phyloP scores from a whole-genome alignment of 306 rosid species.

The Oxytropis ochrocephala region DNA sequence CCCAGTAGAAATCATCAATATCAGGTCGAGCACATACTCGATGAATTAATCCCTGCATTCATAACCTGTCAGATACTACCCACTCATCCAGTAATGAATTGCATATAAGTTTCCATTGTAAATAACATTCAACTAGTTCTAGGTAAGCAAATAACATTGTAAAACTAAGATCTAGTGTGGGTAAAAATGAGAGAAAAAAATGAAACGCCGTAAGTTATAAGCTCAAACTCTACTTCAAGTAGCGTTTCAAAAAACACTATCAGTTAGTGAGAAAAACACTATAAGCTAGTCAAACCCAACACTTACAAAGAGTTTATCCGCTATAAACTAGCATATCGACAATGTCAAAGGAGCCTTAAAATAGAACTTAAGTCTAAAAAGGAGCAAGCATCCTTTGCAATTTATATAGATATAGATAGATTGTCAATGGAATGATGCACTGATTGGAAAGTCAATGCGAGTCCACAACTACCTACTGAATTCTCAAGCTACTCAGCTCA shows the following conservation, averaged over 20 bases:
- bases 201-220: too few relatives aligned
- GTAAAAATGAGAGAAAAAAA: too few relatives aligned
- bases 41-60: constrained; percentile 46
- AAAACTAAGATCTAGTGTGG: background rate
- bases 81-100: background rate
- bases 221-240: too few relatives aligned
- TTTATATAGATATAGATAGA: too few relatives aligned
- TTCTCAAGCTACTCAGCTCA: background rate
- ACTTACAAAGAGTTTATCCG: too few relatives aligned
- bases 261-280: too few relatives aligned
- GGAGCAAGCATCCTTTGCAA: too few relatives aligned
- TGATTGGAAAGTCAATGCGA: background rate
- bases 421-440: background rate
- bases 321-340: too few relatives aligned
- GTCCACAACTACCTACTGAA: background rate
- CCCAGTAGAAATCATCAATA: constrained; percentile 55
- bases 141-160: background rate
- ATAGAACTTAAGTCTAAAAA: too few relatives aligned
- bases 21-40: constrained; percentile 47
- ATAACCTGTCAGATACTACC: constrained; percentile 14
- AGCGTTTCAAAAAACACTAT: too few relatives aligned
- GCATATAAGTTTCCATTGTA: background rate
- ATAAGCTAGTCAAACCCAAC: too few relatives aligned
- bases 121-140: background rate
- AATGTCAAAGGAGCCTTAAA: too few relatives aligned